Base-by-base conservation (phyloP, 1,139 yeast genomes). In the Lodderomyces elongisporus region DNA sequence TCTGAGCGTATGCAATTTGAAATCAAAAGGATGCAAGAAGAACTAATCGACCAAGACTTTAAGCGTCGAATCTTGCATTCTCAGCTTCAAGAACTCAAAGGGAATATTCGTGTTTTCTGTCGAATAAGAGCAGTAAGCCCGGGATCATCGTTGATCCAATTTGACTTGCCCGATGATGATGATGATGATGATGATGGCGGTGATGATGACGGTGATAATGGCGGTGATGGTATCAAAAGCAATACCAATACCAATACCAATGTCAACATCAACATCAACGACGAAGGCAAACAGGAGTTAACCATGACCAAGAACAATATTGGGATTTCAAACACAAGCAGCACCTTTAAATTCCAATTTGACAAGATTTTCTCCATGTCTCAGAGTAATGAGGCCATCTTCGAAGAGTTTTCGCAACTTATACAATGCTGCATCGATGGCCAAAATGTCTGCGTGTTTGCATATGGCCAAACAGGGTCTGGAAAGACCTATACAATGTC, bases 401-500 rank as follows among this genome's bases (percentile, higher is more conserved):
- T 88, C 56, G 82, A 77, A 27, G 98, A 91, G 48, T 74, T 89
- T 1, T 80, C 94, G 1, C 95, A 89, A 53, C 59, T 89, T 20
- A 81, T 91, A 2, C 96, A 88, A 54, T 83, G 95, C 36, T 85
- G 94, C 0, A 57, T 91, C 20, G 96, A 91, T 60, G 98, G 98
- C 0, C 80, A 69, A 51, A 88, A 88, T 48, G 95, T 87, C 3
- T 88, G 96, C 54, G 88, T 91, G 2, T 88, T 91, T 62, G 96
- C 98, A 0, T 91, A 91, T 56, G 98, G 98, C 0, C 98, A 91
- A 58, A 91, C 98, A 0, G 97, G 98, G 0, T 88, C 96, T 0
- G 98, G 98, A 3, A 91, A 91, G 53, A 89, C 97, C 0, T 81
- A 62, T 53, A 91, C 98, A 0, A 91, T 91, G 98, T 74, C 93